Base-by-base conservation (phyloP, 257 asterid genomes). In the Solanum tarapatanum region DNA sequence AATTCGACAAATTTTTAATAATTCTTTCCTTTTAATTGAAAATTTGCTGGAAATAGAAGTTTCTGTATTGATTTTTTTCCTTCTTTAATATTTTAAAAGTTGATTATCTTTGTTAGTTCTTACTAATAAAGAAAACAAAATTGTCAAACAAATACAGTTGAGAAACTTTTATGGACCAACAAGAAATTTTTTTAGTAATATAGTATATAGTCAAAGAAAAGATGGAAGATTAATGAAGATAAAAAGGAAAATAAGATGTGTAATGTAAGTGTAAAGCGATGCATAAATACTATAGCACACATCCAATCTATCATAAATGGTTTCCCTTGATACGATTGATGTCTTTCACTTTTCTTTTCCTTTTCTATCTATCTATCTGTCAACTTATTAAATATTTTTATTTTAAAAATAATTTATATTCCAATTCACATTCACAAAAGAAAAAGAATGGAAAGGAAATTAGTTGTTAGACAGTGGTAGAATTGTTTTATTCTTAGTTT, bases 271-370 rank as follows among this genome's bases (percentile, higher is more conserved):
- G 90, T 89, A 75, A 70, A 68, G 72, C 89, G 83, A 87, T 87
- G 87, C 76, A 73, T 91, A 84, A 88, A 89, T 90, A 90, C 77
- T 89, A 88, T 87, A 87, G 48, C 86, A 87, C 32, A 51, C 88
- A 86, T 90, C 84, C 89, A 87, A 88, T 87, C 92, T 84, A 64
- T 90, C 90, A 86, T 86, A 36, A 36, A 75, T 87, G 32, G 89
- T 74, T 64, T 86, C 83, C 85, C 37, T 84, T 60, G 92, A 90
- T 68, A 73, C 76, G 93, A 90, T 88, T 72, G 88, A 90, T 86
- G 94, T 89, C 91, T 91, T 88, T 87, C 90, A 84, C 35, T 62
- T 87, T 73, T 87, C 88, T 73, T 83, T 86, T 62, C 87, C 84
- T 76, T 87, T 89, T 89, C 32, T 89, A 84, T 62, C 88, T 77